Base-by-base conservation (phyloP, 2,329 filamentous ascomycete species). In the Phyllosticta citrichinensis region DNA sequence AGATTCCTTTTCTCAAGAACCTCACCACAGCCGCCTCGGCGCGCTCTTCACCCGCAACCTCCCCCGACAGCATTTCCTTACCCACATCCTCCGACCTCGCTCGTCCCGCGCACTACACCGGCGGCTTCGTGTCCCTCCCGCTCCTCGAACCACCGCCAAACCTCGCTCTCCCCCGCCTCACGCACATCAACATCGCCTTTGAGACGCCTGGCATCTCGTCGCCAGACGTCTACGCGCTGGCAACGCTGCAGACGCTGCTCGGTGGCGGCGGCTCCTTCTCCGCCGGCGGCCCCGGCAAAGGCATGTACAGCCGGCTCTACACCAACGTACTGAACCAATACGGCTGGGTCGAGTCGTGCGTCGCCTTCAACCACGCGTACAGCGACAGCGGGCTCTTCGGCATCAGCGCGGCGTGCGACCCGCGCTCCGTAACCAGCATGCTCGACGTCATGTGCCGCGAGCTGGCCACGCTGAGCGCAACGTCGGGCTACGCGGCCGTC, bases 291-390 rank as follows among this genome's bases (percentile, higher is more conserved):
- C 94, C 94, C 4, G 94, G 94, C 58, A 99, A 99, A 79, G 94
- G 94, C 73, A 99, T 99, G 94, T 97, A 97, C 80, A 96, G 90
- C 47, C 88, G 94, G 12, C 84, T 99, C 9, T 99, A 97, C 80
- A 97, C 92, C 65, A 96, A 97, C 73, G 93, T 97, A 0, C 83
- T 99, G 57, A 99, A 99, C 79, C 92, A 97, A 76, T 87, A 96
- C 77, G 91, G 89, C 67, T 99, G 93, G 93, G 91, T 99, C 25
- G 94, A 99, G 77, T 92, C 86, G 63, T 97, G 94, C 77, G 82
- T 96, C 57, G 88, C 93, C 30, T 97, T 97, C 80, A 97, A 97
- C 80, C 92, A 97, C 80, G 90, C 89, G 55, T 99, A 99, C 81
- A 94, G 90, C 0, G 94, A 99, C 75, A 92, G 88, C 6, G 94